Evolutionary conservation across 2,329 filamentous ascomycete genomes (phyloP).

Genomic region (Mycosphaerella arachidis): DNA sequence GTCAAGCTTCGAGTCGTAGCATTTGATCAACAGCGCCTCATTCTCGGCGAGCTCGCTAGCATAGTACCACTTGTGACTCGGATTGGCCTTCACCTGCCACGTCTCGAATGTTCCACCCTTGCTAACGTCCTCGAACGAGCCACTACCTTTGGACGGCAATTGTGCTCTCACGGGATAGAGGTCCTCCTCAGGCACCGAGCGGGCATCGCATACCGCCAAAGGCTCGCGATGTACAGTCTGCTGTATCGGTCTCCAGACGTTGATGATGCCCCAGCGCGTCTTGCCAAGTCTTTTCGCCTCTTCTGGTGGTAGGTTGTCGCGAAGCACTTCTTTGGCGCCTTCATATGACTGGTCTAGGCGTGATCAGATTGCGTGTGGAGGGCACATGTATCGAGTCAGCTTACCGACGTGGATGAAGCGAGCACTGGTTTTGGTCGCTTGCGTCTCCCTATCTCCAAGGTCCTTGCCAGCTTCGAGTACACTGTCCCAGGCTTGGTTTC

Average conservation of each 20-base stretch:
- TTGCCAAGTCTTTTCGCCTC: background rate
- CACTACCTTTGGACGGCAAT: background rate
- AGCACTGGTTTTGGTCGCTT: background rate
- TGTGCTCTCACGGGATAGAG: background rate
- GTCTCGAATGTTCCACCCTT: background rate
- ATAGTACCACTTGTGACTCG: conserved; percentile 56
- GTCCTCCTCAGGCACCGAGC: conserved; percentile 4
- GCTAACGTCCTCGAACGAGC: background rate
- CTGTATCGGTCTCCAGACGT: conserved; percentile 7
- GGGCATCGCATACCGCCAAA: conserved; percentile 8
- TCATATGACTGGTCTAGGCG: conserved; percentile 6
- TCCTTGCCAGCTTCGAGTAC: conserved; percentile 1
- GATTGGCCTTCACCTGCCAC: conserved; percentile 42
- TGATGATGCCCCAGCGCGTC: conserved; percentile 7
- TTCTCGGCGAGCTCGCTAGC: conserved; percentile 58
- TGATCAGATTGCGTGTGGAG: background rate
- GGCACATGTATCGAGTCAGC: background rate
- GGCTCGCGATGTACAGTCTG: conserved; percentile 3
- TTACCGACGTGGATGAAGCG: conserved; percentile 4
- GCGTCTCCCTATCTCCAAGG: background rate
- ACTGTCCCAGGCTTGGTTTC: conserved; percentile 1
- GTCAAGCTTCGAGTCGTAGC: conserved; percentile 54
- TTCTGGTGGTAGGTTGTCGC: background rate
- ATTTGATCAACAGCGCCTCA: conserved; percentile 58
- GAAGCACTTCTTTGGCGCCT: conserved; percentile 1